Base-by-base conservation (phyloP, 2,329 filamentous ascomycete genomes). In the Alternaria brassicae region DNA sequence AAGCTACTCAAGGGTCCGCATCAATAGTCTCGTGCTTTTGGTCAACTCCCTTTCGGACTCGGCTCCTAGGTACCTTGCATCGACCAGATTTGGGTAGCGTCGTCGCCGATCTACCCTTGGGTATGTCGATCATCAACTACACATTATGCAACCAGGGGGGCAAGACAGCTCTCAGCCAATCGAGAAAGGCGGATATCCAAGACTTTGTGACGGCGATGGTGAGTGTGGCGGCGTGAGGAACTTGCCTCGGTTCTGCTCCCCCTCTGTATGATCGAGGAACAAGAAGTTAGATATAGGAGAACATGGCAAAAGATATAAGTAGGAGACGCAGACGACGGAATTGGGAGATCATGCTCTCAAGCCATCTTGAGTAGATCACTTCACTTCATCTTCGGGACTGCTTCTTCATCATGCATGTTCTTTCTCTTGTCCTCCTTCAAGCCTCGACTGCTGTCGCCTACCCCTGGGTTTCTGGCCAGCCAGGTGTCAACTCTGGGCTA, bases 401-500 rank as follows among this genome's bases (percentile, higher is more conserved):
- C 44, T 25, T 34, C 12, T 48, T 36, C 54, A 51, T 10, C 6
- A 70, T 70, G 67, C 64, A 62, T 41, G 28, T 52, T 30, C 57
- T 68, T 39, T 58, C 60, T 39, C 49, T 65, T 52, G 49, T 70
- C 19, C 62, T 67, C n/a, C 48, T 70, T 21, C 63, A 63, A 15
- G 64, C 61, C 23, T 58, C 66, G 15, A 53, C 53, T 10, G 58
- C 60, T n/a, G 55, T 61, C 41, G 61, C 62, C 42, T 70, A 65
- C 48, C 61, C 61, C 34, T 70, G 68, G 68, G 63, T 70, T 28
- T 63, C 61, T 19, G 56, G 52, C 21, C 60, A 65, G 21, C 60
- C 66, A 36, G 66, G 66, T 42, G 66, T 70, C 17, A 64, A 69
- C 48, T 62, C 65, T 15, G 57, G 61, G 10, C 36, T 69, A 8